phyloP scores from a whole-genome alignment of 495 filamentous ascomycete genomes.

The Tuber microsphaerosporum region DNA sequence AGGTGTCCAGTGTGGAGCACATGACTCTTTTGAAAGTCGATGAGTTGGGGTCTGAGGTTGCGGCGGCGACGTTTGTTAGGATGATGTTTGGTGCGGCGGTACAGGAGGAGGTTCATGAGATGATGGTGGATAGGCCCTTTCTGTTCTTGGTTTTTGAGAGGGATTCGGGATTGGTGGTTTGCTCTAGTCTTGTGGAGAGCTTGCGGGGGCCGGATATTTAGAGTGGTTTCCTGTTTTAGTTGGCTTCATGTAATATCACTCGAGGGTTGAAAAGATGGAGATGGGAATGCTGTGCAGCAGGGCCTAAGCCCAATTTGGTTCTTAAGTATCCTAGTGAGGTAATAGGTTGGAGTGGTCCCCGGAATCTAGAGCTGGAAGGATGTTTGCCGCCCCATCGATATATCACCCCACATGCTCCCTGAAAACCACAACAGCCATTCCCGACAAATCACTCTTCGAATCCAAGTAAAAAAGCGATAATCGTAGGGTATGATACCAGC shows the following conservation, averaged over 20 bases:
- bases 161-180: neutral
- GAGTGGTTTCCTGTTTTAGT: neutral
- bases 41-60: constrained; percentile 10
- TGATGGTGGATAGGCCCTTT: constrained; percentile 9
- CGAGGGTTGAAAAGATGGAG: neutral
- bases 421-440: neutral
- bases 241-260: constrained; percentile 3
- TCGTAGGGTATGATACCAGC: neutral
- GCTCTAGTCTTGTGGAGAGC: constrained; percentile 3
- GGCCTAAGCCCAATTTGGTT: neutral
- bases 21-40: neutral
- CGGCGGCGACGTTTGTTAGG: neutral
- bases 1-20: neutral
- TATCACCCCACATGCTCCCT: neutral
- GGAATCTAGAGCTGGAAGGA: neutral
- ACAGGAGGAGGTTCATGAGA: neutral
- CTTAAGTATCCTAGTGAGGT: neutral
- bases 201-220: neutral
- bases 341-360: neutral
- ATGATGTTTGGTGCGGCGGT: neutral
- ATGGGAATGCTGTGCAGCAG: neutral
- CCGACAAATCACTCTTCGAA: neutral
- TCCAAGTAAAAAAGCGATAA: neutral
- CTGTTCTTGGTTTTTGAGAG: constrained; percentile 11
- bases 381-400: neutral